A percentile compares a stretch with the other conserved stretches of the same genome.
These are phyloP conservation scores for Boletus huronensis DNA, from an alignment of 768 basidiomycete genomes.

Conservation along the genomic window DNA sequence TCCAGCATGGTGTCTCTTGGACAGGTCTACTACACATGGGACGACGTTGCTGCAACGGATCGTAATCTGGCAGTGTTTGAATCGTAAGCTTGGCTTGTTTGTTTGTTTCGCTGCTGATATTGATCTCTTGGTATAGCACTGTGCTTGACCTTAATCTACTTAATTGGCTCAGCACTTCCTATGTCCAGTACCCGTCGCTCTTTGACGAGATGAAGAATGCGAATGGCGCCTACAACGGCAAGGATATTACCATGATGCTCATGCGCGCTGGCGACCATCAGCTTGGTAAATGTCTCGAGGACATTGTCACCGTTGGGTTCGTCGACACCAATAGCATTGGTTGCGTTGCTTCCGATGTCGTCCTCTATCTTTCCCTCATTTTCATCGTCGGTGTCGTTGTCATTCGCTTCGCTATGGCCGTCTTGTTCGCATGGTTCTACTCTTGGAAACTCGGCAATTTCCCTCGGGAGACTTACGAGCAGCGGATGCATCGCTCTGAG, in stretches of 20 bases:
- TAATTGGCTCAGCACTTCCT: constrained; percentile 74
- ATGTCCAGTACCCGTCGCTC: constrained; percentile 78
- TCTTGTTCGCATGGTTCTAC: constrained; percentile 97
- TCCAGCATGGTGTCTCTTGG: constrained; percentile 55
- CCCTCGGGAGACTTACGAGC: constrained; percentile 86
- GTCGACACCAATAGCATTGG: constrained; percentile 94
- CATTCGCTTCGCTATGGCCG: constrained; percentile 95
- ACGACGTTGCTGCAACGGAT: constrained; percentile 61
- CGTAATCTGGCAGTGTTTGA: constrained; percentile 94
- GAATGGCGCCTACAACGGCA: constrained; percentile 72
- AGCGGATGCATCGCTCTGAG: constrained; percentile 82
- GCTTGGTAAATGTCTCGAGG: constrained; percentile 79
- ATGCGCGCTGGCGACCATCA: constrained; percentile 64
- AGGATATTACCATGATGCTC: constrained; percentile 86
- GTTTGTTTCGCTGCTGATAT: background rate
- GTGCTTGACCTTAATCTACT: constrained; percentile 90
- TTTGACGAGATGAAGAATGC: constrained; percentile 74
- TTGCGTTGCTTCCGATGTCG: constrained; percentile 92
- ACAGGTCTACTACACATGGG: constrained; percentile 94
- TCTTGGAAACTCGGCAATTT: constrained; percentile 95
- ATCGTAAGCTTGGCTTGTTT: constrained; percentile 55
- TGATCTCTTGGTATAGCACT: constrained; percentile 41
- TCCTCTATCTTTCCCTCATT: constrained; percentile 90
- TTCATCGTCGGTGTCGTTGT: constrained; percentile 97
- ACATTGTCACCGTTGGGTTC: constrained; percentile 85